Percentiles rank a stretch among this genome's conserved stretches.
These are phyloP conservation scores for Paramarasmius palmivorus DNA, from an alignment of 1,284 basidiomycete species.

Conservation along the genomic window DNA sequence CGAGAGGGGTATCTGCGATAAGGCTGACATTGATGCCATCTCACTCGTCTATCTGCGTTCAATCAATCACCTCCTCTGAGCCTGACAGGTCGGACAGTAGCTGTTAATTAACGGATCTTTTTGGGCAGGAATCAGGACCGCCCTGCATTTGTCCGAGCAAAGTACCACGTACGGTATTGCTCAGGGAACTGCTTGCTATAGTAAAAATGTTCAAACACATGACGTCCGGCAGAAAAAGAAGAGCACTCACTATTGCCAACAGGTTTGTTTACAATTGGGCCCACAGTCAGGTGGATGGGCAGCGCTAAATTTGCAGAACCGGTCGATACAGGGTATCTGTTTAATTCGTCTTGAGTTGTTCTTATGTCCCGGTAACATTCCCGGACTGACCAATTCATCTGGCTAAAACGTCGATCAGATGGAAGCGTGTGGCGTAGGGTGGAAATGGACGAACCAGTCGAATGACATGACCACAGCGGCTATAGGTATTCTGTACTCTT, in stretches of 20 bases:
- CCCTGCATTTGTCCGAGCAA: background rate
- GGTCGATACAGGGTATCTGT: constrained; percentile 16
- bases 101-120: constrained; percentile 14
- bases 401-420: constrained; percentile 38
- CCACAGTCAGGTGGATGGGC: constrained; percentile 15
- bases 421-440: constrained; percentile 16
- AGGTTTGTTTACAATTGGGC: constrained; percentile 13
- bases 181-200: constrained; percentile 15
- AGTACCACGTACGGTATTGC: constrained; percentile 14
- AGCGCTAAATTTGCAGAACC: constrained; percentile 16
- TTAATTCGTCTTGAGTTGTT: background rate
- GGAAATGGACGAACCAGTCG: constrained; percentile 45
- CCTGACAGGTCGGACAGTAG: constrained; percentile 11
- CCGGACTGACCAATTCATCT: constrained; percentile 51
- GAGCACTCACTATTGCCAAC: constrained; percentile 17
- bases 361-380: background rate
- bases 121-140: background rate
- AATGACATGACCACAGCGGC: constrained; percentile 54
- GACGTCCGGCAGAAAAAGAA: background rate
- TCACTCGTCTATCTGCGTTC: constrained; percentile 4
- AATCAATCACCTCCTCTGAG: constrained; percentile 1
- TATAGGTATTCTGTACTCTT: constrained; percentile 59
- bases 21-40: background rate
- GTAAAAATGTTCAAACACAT: background rate
- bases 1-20: background rate